Evolutionary conservation across 2,329 filamentous ascomycete genomes (phyloP).

Genomic region (Emergomyces pasteurianus): DNA sequence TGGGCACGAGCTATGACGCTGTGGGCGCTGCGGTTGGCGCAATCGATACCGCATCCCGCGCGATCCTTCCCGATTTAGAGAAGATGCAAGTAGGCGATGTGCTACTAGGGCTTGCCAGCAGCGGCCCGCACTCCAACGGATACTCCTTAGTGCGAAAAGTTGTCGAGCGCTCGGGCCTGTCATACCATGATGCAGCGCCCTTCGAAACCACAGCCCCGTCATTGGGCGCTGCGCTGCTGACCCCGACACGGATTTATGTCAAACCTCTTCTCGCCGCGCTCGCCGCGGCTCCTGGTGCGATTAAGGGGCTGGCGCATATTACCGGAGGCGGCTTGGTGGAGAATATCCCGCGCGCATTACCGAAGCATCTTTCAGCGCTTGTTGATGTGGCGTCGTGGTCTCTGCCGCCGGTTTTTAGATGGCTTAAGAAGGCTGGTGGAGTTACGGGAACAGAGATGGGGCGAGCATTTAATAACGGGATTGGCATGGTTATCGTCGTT

Average conservation of each 20-base stretch:
- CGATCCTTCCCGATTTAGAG: slow-evolving; percentile 62
- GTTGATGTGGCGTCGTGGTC: slow-evolving; percentile 68
- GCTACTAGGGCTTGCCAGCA: slow-evolving; percentile 72
- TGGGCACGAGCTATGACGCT: slow-evolving; percentile 80
- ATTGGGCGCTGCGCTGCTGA: slow-evolving; percentile 67
- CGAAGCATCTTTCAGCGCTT: slow-evolving; percentile 61
- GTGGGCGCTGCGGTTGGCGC: slow-evolving; percentile 83
- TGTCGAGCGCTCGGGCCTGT: slow-evolving; percentile 58
- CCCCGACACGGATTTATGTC: slow-evolving; percentile 90
- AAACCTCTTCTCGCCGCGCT: slow-evolving; percentile 62
- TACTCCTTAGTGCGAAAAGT: slow-evolving; percentile 94
- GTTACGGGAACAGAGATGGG: slow-evolving; percentile 71
- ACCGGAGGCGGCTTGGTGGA: slow-evolving; percentile 87
- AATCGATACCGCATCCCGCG: slow-evolving; percentile 45
- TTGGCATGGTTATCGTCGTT: slow-evolving; percentile 89
- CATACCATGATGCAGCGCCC: slow-evolving; percentile 60
- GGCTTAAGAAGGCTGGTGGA: slow-evolving; percentile 63
- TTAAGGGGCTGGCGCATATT: slow-evolving; percentile 95
- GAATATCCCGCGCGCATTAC: slow-evolving; percentile 91
- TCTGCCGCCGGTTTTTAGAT: slow-evolving; percentile 68
- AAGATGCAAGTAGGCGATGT: slow-evolving; percentile 74
- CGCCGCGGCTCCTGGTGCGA: slow-evolving; percentile 15
- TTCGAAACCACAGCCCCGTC: slow-evolving; percentile 51
- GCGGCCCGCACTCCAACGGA: slow-evolving; percentile 88
- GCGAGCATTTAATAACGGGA: slow-evolving; percentile 83